These are phyloP conservation scores for Scleromitrula shiraiana DNA, from an alignment of 2,329 filamentous ascomycete species.

Conservation along the genomic window DNA sequence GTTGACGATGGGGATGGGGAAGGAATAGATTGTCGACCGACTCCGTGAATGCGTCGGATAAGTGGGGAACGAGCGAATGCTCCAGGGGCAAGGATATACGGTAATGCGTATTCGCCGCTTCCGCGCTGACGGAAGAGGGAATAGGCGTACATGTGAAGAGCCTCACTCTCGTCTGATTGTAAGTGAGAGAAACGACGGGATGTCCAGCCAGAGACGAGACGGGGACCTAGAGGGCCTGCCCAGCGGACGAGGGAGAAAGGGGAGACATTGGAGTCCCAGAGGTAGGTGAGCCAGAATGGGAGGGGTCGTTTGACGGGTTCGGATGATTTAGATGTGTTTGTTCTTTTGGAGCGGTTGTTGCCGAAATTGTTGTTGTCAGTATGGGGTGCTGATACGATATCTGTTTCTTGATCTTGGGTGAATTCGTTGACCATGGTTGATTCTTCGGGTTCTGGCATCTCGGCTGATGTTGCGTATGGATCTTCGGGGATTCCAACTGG, in stretches of 20 bases:
- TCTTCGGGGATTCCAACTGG: slow-evolving; percentile 94
- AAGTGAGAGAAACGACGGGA: slow-evolving; percentile 86
- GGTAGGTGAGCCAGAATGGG: slow-evolving; percentile 80
- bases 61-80: slow-evolving; percentile 84
- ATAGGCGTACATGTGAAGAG: slow-evolving; percentile 89
- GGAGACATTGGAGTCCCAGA: slow-evolving; percentile 96
- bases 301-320: slow-evolving; percentile 43
- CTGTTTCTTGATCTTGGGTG: slow-evolving; percentile 58
- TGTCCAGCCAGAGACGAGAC: slow-evolving; percentile 92
- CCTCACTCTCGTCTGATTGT: slow-evolving; percentile 68
- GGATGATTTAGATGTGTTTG: slow-evolving; percentile 26
- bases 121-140: slow-evolving; percentile 87
- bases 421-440: slow-evolving; percentile 73
- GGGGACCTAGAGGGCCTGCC: slow-evolving; percentile 80
- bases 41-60: slow-evolving; percentile 76
- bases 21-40: slow-evolving; percentile 61
- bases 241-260: slow-evolving; percentile 87
- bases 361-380: slow-evolving; percentile 42
- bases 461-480: slow-evolving; percentile 75
- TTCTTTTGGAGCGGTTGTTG: slow-evolving; percentile 33
- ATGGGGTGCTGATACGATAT: slow-evolving; percentile 36
- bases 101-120: slow-evolving; percentile 86
- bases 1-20: background rate
- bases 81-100: slow-evolving; percentile 87
- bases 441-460: slow-evolving; percentile 67